Conservation (phyloP, 2,329 filamentous ascomycete species). For the Ilyonectria sp. region DNA sequence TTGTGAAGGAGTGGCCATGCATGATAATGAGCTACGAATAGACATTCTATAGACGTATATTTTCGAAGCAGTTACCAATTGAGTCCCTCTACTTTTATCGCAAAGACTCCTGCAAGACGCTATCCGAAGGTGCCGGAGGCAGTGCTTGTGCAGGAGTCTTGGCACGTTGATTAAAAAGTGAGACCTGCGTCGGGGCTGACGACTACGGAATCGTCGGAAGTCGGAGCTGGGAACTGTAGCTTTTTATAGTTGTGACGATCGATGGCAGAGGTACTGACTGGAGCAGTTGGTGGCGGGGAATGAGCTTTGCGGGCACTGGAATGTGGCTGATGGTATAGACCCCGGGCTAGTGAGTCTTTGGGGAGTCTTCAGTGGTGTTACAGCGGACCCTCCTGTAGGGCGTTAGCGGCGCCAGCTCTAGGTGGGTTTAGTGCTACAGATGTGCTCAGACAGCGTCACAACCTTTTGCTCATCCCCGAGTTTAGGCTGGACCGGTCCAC, state of each 20-base stretch:
- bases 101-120: too few species aligned
- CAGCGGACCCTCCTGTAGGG: not conserved
- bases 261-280: not conserved
- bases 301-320: constrained; percentile 4
- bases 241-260: not conserved
- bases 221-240: not conserved
- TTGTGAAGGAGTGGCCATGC: not conserved
- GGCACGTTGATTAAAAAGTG: not conserved
- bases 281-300: not conserved
- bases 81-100: not conserved
- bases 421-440: not conserved
- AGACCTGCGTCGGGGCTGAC: constrained; percentile 13
- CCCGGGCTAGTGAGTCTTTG: constrained; percentile 16
- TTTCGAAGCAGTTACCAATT: not conserved
- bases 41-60: too few species aligned
- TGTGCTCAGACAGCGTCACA: not conserved
- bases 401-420: not conserved
- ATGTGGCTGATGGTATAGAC: constrained; percentile 7
- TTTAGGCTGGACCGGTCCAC: not conserved
- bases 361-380: constrained; percentile 17
- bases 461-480: not conserved
- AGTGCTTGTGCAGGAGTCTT: not conserved
- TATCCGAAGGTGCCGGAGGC: not conserved
- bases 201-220: not conserved
- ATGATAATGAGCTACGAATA: not conserved